Evolutionary conservation across 352 stramenopile species (phyloP).

Genomic region (Pseudoperonospora humuli): DNA sequence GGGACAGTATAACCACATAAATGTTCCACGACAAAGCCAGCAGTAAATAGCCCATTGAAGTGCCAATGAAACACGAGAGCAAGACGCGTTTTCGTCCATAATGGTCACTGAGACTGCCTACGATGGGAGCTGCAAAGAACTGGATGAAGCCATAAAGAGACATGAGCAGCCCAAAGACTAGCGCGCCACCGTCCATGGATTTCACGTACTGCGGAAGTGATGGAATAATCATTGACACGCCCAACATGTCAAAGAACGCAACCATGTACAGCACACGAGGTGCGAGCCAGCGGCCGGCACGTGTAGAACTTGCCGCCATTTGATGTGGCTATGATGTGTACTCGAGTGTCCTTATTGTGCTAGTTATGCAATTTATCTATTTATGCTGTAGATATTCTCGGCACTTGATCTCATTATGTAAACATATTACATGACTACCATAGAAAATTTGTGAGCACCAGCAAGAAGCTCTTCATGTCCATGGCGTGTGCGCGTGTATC

Average conservation of each 20-base stretch:
- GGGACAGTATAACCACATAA: slow-evolving; percentile 68
- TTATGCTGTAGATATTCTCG: too few species aligned
- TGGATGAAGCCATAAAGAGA: slow-evolving; percentile 82
- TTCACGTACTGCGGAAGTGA: slow-evolving; percentile 74
- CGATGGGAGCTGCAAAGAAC: slow-evolving; percentile 70
- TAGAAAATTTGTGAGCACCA: slow-evolving; percentile 6
- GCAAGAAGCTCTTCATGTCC: slow-evolving; percentile 4
- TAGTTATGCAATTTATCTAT: too few species aligned
- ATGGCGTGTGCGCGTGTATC: slow-evolving; percentile 48
- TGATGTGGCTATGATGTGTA: too few species aligned
- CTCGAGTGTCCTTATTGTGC: too few species aligned
- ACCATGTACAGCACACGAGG: slow-evolving; percentile 59
- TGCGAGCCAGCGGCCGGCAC: too few species aligned
- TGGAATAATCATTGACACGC: slow-evolving; percentile 80
- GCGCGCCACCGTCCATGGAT: slow-evolving; percentile 58
- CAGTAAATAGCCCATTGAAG: slow-evolving; percentile 54
- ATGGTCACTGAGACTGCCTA: slow-evolving; percentile 64
- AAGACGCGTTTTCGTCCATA: slow-evolving; percentile 59
- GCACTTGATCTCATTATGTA: too few species aligned
- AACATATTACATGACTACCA: background rate
- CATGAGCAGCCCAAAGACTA: slow-evolving; percentile 72
- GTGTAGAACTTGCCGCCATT: too few species aligned
- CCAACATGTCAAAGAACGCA: slow-evolving; percentile 77
- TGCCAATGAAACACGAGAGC: slow-evolving; percentile 53
- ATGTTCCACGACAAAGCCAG: slow-evolving; percentile 73